Conservation (phyloP, 495 filamentous ascomycete genomes). For the Wilcoxina mikolae region DNA sequence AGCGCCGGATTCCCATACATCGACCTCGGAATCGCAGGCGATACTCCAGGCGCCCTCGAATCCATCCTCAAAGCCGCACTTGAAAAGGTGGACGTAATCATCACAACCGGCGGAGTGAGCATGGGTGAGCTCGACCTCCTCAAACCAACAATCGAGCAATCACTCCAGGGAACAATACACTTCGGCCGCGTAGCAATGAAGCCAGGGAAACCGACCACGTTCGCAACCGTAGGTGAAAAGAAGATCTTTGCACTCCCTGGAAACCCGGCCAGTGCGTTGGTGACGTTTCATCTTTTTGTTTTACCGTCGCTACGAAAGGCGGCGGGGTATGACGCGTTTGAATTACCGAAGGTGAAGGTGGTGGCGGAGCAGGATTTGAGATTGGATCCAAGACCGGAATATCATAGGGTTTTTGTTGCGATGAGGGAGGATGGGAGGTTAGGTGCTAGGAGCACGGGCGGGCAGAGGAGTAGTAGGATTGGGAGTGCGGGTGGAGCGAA, state of each 20-base stretch:
- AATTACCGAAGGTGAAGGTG: conserved; percentile 58
- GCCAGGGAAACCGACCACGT: conserved; percentile 93
- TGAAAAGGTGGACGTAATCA: conserved; percentile 59
- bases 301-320: conserved; percentile 69
- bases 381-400: conserved; percentile 68
- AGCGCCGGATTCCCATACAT: conserved; percentile 66
- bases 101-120: conserved; percentile 89
- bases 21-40: conserved; percentile 76
- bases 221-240: conserved; percentile 64
- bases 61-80: conserved; percentile 58
- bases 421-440: conserved; percentile 51
- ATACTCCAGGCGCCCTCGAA: conserved; percentile 65
- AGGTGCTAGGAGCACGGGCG: conserved; percentile 69
- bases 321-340: conserved; percentile 44
- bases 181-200: conserved; percentile 97
- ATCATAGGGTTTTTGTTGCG: conserved; percentile 60
- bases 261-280: conserved; percentile 84
- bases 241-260: conserved; percentile 85
- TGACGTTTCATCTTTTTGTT: conserved; percentile 88
- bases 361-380: conserved; percentile 53
- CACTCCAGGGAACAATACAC: conserved; percentile 82
- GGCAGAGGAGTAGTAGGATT: conserved; percentile 76
- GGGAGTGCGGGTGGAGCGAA: conserved; percentile 82
- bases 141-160: conserved; percentile 89
- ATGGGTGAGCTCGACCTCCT: conserved; percentile 98